Conservation (phyloP, 176 grass and related monocot species). For the Musa acuminata region DNA sequence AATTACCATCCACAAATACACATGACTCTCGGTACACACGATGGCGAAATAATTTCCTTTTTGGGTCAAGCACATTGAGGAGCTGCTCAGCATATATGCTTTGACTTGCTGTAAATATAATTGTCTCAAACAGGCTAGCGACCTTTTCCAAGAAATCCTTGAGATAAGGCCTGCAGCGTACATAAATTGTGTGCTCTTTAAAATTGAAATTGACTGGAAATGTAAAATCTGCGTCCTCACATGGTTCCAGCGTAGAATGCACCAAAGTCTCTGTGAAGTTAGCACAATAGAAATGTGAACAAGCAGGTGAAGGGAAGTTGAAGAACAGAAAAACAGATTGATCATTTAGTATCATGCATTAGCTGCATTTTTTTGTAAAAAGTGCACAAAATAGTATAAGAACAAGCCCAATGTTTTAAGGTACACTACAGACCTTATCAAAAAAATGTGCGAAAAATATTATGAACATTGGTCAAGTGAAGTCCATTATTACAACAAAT, state of each 20-base stretch:
- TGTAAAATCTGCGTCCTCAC: conserved; percentile 72
- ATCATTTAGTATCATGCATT: neutral
- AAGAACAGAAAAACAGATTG: neutral
- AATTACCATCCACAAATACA: conserved; percentile 95
- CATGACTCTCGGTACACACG: conserved; percentile 86
- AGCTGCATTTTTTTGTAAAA: neutral
- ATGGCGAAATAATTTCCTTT: conserved; percentile 88
- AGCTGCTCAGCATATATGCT: conserved; percentile 95
- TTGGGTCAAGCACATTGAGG: conserved; percentile 88
- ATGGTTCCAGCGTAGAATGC: conserved; percentile 83
- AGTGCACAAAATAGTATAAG: neutral
- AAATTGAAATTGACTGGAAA: conserved; percentile 93
- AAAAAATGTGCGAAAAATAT: neutral
- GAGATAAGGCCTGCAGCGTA: conserved; percentile 72
- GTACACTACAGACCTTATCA: neutral
- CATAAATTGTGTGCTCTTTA: conserved; percentile 83
- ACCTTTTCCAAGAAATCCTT: conserved; percentile 81
- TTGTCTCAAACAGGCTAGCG: conserved; percentile 71
- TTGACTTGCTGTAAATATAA: conserved; percentile 95
- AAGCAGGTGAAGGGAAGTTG: neutral
- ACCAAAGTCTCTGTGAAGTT: conserved; percentile 76
- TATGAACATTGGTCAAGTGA: no score
- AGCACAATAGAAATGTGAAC: conserved; percentile 8
- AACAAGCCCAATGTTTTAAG: no score
- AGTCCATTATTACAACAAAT: no score